Evolutionary conservation across 805 yeast species (phyloP).

Genomic region (Brettanomyces naardenensis): DNA sequence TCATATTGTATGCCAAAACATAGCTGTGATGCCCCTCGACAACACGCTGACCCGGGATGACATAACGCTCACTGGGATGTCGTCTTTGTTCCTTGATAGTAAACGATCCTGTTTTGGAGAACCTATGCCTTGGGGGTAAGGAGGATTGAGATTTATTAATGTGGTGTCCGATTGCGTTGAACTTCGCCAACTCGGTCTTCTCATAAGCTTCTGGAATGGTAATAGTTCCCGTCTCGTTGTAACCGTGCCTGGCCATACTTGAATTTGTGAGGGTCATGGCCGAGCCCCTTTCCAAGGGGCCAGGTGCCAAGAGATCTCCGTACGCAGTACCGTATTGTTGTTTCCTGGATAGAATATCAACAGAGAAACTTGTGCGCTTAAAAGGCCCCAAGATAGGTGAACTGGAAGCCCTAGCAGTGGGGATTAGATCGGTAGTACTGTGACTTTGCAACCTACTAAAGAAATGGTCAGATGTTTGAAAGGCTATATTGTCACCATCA

Average conservation of each 20-base stretch:
- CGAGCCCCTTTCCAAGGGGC: neutral
- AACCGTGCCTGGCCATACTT: conserved; percentile 17
- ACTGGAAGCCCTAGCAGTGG: neutral
- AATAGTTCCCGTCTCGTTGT: conserved; percentile 20
- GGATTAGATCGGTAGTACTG: neutral
- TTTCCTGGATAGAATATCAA: neutral
- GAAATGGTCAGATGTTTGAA: too few relatives aligned
- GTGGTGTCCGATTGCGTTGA: neutral
- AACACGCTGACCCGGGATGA: conserved; percentile 24
- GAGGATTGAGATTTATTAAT: neutral
- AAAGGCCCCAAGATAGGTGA: neutral
- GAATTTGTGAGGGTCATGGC: neutral
- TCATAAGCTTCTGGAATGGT: conserved; percentile 23
- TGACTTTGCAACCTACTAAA: neutral
- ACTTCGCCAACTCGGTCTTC: conserved; percentile 10
- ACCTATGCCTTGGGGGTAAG: conserved; percentile 11
- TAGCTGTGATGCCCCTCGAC: conserved; percentile 87
- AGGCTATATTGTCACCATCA: too few relatives aligned
- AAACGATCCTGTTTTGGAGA: conserved; percentile 17
- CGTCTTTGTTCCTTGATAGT: conserved; percentile 14
- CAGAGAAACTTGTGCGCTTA: conserved; percentile 1
- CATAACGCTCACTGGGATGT: conserved; percentile 18
- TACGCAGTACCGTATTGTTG: neutral
- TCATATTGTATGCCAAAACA: conserved; percentile 93
- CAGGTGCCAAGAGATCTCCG: neutral